phyloP scores from a whole-genome alignment of 164 flowering plant species.

The Annona cherimola region DNA sequence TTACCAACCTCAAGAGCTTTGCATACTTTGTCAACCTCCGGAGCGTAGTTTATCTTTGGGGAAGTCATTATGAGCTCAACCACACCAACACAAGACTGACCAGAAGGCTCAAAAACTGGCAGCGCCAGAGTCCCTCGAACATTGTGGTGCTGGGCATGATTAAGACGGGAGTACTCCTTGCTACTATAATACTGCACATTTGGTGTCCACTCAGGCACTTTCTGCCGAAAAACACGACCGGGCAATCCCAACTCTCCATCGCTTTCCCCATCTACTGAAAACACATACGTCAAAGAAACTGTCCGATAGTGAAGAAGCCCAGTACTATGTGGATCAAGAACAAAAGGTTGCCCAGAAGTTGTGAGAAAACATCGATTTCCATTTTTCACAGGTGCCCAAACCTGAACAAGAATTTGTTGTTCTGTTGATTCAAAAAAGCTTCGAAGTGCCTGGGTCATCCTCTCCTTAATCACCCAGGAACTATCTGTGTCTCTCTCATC shows the following conservation, averaged over 20 bases:
- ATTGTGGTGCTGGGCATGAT: conserved; percentile 70
- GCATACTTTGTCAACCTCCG: conserved; percentile 97
- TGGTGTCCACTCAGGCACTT: conserved; percentile 96
- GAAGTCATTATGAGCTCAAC: conserved; percentile 92
- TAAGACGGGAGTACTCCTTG: conserved; percentile 69
- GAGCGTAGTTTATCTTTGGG: conserved; percentile 78
- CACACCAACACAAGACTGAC: conserved; percentile 86
- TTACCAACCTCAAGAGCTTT: conserved; percentile 93
- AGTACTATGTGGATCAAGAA: conserved; percentile 65
- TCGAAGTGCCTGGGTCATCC: conserved; percentile 83
- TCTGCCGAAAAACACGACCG: conserved; percentile 84
- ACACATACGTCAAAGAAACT: conserved; percentile 70
- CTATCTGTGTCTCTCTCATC: conserved; percentile 32
- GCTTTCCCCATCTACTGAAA: conserved; percentile 66
- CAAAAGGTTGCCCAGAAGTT: conserved; percentile 95
- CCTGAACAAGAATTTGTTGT: conserved; percentile 83
- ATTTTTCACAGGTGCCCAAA: conserved; percentile 90
- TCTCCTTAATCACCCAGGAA: conserved; percentile 72
- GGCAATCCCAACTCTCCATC: conserved; percentile 83
- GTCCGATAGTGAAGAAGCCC: conserved; percentile 82
- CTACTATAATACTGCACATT: conserved; percentile 90
- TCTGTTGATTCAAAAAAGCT: conserved; percentile 72
- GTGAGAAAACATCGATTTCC: conserved; percentile 68
- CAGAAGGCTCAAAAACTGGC: conserved; percentile 92
- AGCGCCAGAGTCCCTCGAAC: conserved; percentile 87